Evolutionary conservation across 176 grass and related monocot genomes (phyloP).

Genomic region (Elaeis guineensis): DNA sequence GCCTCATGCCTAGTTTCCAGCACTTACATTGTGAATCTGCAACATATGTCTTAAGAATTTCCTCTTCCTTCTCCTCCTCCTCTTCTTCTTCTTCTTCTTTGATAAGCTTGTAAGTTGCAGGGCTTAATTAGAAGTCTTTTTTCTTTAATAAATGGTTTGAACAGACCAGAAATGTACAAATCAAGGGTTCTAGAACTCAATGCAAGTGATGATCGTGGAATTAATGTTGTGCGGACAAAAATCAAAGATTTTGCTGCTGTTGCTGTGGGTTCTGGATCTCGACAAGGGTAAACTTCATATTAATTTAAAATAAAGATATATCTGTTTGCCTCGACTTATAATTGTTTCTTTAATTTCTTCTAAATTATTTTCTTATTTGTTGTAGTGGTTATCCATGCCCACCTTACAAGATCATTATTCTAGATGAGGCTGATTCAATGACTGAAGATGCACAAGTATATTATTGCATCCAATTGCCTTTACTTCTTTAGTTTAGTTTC

Average conservation of each 20-base stretch:
- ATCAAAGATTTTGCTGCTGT: constrained; percentile 97
- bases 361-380: constrained; percentile 4
- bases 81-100: too few species aligned
- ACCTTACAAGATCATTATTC: constrained; percentile 96
- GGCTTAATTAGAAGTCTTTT: background rate
- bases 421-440: constrained; percentile 99
- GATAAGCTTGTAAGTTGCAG: too few species aligned
- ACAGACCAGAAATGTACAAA: constrained; percentile 90
- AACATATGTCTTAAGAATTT: too few species aligned
- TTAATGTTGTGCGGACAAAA: constrained; percentile 95
- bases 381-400: constrained; percentile 84
- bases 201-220: constrained; percentile 99
- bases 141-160: constrained; percentile 1
- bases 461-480: constrained; percentile 4
- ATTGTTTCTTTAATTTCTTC: background rate
- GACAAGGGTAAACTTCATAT: constrained; percentile 28
- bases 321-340: background rate
- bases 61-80: too few species aligned
- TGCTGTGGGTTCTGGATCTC: constrained; percentile 67
- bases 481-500: constrained; percentile 17
- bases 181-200: constrained; percentile 96
- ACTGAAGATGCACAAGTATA: constrained; percentile 98
- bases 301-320: background rate
- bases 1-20: too few species aligned
- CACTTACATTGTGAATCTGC: too few species aligned